Base-by-base conservation (phyloP, 208 protist species). In the Trypanosoma avium region DNA sequence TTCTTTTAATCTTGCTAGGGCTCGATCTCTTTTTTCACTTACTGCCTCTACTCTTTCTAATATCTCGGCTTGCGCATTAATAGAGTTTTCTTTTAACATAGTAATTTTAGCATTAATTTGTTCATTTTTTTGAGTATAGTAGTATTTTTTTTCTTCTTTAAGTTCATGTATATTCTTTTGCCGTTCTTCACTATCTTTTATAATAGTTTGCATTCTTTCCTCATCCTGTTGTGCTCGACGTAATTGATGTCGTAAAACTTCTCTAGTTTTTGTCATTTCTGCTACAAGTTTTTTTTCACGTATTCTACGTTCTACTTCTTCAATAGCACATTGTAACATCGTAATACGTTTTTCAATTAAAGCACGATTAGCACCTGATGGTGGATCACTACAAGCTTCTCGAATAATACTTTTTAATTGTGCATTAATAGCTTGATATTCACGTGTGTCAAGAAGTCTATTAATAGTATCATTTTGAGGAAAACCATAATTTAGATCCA, bases 371-470 rank as follows among this genome's bases (percentile, higher is more conserved):
- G 86, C 79, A 13, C 78, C 79, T 0, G 42, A 40, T 2, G 85
- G 89, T 9, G 73, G 68, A 24, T 91, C 75, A 17, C 65, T 64
- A n/a, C 77, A 82, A 0, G 85, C 86, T 15, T 79, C 77, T 6
- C 77, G 66, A 26, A 95, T 52, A 19, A 92, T 66, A 12, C 73
- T 76, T 26, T 79, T 68, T 29, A 95, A 66, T 67, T 95, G 85
- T 3, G 70, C 72, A 0, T 77, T 76, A 54, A 87, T 86, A 9
- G 57, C 61, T 32, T 61, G 61, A 42, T 84, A 91, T 38, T 81
- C 74, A 2, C 68, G 57, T 22, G 30, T 27, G 19, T 70, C 53
- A 2, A 53, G 30, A 17, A 35, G 22, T 0, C 47, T 15, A 29
- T 13, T 36, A 9, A 15, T 21, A 35, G 21, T 26, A n/a, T 15